Evolutionary conservation across 805 yeast species (phyloP), one percentile per base, ranked within the genome.

Genomic region (Wickerhamomyces hampshirensis): DNA sequence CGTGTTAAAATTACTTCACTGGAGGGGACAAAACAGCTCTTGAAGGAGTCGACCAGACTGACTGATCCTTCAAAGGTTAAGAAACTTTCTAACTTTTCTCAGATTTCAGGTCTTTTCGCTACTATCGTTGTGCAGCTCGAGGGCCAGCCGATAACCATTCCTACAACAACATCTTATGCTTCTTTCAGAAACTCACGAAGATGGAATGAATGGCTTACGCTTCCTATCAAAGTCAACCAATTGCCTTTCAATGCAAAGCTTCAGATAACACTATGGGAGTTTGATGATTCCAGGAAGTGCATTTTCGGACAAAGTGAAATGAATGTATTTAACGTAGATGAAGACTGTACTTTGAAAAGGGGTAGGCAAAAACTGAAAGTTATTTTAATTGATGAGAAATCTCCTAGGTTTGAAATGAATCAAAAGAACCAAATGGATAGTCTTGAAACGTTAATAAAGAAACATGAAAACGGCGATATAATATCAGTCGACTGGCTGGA

Each of bases 141-240:
- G 15, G 65, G 63, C 7, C 62, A 69, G 40, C 71, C 75, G 1
- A 37, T 75, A 17, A 69, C 78, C 0, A 53, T 68, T 4, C 77
- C 80, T 0, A 63, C 72, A 2, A 62, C 66, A 6, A 69, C 80
- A 0, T 58, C 73, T 2, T 73, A 73, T 43, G 66, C 67, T 21
- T 65, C 75, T 3, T 71, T 73, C 43, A 63, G 65, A 39, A 51
- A 47, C 21, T 38, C 59, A 23, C 72, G 71, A 51, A 71, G 55
- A 32, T 86, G 93, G 89, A 73, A 81, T 47, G 76, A 77, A 41
- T 81, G 87, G 83, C 58, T 86, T 15, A 70, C 73, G 31, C 57
- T 93, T 31, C 91, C 97, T 1, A 71, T 89, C 3, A 67, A 69
- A 36, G 76, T 84, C 45, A 72, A 73, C 35, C 93, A 87, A 50